Percentiles rank a stretch among this genome's conserved stretches.
Conservation (phyloP, 176 grass and related monocot species). For the Miscanthus lutarioriparius region DNA sequence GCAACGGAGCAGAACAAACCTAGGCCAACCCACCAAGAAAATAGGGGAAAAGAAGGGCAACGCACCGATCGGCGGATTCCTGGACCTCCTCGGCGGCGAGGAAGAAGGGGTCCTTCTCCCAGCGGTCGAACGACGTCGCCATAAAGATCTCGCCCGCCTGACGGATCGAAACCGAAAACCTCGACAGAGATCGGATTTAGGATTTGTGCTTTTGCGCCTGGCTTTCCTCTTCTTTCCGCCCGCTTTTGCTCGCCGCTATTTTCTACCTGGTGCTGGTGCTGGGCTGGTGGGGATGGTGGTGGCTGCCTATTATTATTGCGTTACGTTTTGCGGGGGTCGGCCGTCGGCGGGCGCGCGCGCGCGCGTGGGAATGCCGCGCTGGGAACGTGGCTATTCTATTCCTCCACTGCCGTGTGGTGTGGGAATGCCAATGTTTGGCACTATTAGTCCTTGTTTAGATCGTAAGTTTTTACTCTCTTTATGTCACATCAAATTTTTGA, state of each 20-base stretch:
- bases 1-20: not conserved
- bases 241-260: slow-evolving; percentile 38
- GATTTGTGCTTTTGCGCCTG: not conserved
- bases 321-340: not conserved
- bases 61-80: slow-evolving; percentile 74
- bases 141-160: slow-evolving; percentile 23
- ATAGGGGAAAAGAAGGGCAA: not conserved
- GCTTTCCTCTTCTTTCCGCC: not conserved
- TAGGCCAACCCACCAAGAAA: not conserved
- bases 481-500: no score
- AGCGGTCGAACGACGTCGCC: slow-evolving; percentile 84
- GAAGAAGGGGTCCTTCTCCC: slow-evolving; percentile 98
- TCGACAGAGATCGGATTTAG: not conserved
- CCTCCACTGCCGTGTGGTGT: not conserved
- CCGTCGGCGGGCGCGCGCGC: not conserved
- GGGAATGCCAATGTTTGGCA: no score
- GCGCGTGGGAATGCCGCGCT: not conserved
- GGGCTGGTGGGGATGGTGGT: not conserved
- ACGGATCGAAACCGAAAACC: slow-evolving; percentile 23
- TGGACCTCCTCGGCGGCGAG: slow-evolving; percentile 87
- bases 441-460: no score
- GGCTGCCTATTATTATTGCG: slow-evolving; percentile 22
- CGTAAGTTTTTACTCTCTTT: no score
- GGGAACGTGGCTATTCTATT: not conserved
- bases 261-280: not conserved